Evolutionary conservation across 441 rosid genomes (phyloP), one percentile per base, ranked within the genome.

Genomic region (Mallotus repandus): DNA sequence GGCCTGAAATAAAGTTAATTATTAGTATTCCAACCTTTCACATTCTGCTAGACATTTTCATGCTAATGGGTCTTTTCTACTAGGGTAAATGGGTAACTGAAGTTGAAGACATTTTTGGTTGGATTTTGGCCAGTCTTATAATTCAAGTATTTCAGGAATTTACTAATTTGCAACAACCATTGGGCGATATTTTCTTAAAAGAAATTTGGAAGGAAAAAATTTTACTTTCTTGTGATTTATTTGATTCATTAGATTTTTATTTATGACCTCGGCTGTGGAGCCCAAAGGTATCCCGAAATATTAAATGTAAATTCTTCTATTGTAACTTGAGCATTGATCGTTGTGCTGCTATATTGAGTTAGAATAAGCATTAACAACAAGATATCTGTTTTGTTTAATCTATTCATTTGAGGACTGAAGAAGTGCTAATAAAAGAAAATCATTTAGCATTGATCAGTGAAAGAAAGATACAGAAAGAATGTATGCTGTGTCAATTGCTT

Each of bases 121-220:
- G 4, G 22, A 7, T 25, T 61, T 63, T 63, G 67, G 25, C 29
- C n/a, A 14, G 9, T n/a, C 25, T 41, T 43, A 7, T 16, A 6
- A 4, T 71, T 60, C 18, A 67, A 52, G 57, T 68, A 68, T 32
- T 50, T 66, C 19, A 22, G 21, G 64, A 46, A 48, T 49, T 4
- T 45, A 41, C 35, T 19, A 9, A n/a, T 21, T 48, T 59, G 49
- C 58, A 32, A 57, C 13, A 70, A 8, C 13, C 46, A 25, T 48
- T 29, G 16, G 7, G 43, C 32, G 13, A 16, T 57, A 3, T 70
- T 29, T 22, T 21, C 45, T 46, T 45, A 8, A 8, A 70, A 60
- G 50, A 16, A 14, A 9, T 45, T 22, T 16, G 19, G 1, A 46
- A 57, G 2, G 15, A 70, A n/a, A 55, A n/a, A 12, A 46, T 4